Percentiles rank a stretch among this genome's conserved stretches.
Evolutionary conservation across 2,329 filamentous ascomycete species (phyloP).

Genomic region (Fusarium sp.): DNA sequence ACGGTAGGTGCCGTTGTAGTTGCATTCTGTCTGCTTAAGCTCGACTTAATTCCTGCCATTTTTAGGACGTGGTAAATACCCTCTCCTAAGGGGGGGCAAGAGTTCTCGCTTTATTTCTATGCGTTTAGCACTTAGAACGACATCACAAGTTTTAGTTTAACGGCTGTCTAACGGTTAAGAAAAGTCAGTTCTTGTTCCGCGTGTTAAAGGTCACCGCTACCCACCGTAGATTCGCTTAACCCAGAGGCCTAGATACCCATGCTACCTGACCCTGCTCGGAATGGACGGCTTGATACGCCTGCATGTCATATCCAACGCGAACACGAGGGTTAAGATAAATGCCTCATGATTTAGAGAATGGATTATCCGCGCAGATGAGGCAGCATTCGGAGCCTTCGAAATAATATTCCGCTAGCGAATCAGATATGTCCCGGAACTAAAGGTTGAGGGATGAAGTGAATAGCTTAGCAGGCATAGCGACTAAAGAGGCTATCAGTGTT

Average conservation of each 20-base stretch:
- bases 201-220: conserved; percentile 34
- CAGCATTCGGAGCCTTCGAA: conserved; percentile 85
- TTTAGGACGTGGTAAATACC: no score
- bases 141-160: no score
- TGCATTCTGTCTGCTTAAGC: no score
- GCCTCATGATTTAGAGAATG: conserved; percentile 61
- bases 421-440: conserved; percentile 71
- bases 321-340: conserved; percentile 77
- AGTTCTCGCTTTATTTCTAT: no score
- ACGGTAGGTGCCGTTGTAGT: no score
- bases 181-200: no score
- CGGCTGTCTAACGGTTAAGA: no score
- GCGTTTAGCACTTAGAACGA: no score
- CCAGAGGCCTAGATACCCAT: conserved; percentile 67
- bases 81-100: no score
- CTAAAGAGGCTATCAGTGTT: conserved; percentile 34
- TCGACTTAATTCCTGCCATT: no score
- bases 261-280: conserved; percentile 40
- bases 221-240: conserved; percentile 65
- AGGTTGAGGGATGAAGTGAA: conserved; percentile 62
- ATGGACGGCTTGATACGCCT: conserved; percentile 64
- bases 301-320: conserved; percentile 70
- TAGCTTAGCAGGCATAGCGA: conserved; percentile 64
- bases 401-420: conserved; percentile 69
- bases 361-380: conserved; percentile 78